Percentiles rank a stretch among this genome's conserved stretches.
Evolutionary conservation across 192 early-diverging fungal species (phyloP).

Genomic region (Backusella australiensis): DNA sequence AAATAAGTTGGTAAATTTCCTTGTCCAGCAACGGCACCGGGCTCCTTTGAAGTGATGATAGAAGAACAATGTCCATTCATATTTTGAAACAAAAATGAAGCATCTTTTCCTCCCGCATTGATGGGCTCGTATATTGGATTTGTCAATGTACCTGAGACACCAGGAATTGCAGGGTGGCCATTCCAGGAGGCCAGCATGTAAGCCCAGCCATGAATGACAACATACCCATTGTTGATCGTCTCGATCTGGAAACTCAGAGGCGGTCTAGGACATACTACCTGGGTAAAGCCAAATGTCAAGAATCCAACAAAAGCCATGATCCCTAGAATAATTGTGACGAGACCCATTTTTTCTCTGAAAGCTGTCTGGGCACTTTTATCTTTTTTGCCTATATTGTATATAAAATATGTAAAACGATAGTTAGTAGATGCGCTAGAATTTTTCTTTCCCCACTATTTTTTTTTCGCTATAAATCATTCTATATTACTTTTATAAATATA

Average conservation of each 20-base stretch:
- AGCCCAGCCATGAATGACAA: conserved; percentile 62
- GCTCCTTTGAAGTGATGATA: conserved; percentile 37
- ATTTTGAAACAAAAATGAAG: conserved; percentile 75
- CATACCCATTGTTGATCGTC: conserved; percentile 36
- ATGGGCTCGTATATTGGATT: conserved; percentile 55
- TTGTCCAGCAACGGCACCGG: conserved; percentile 10
- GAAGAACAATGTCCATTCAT: conserved; percentile 60
- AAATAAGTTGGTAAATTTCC: conserved; percentile 29
- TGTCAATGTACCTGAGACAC: conserved; percentile 15
- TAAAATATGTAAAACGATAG: not conserved
- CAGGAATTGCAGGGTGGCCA: conserved; percentile 23
- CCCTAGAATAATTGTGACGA: conserved; percentile 76
- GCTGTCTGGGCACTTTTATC: conserved; percentile 64
- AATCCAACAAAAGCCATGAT: conserved; percentile 78
- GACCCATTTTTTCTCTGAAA: conserved; percentile 92
- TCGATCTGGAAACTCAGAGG: conserved; percentile 40
- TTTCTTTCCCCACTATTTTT: not conserved
- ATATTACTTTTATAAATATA: not conserved
- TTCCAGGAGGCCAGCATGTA: conserved; percentile 53
- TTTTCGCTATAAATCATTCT: not conserved
- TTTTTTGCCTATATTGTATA: conserved; percentile 51
- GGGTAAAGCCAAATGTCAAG: conserved; percentile 81
- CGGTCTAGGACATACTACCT: conserved; percentile 54
- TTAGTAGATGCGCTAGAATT: not conserved
- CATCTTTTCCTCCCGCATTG: conserved; percentile 65